Evolutionary conservation across 305 asterid species (phyloP).

Genomic region (Rubia peregrina): DNA sequence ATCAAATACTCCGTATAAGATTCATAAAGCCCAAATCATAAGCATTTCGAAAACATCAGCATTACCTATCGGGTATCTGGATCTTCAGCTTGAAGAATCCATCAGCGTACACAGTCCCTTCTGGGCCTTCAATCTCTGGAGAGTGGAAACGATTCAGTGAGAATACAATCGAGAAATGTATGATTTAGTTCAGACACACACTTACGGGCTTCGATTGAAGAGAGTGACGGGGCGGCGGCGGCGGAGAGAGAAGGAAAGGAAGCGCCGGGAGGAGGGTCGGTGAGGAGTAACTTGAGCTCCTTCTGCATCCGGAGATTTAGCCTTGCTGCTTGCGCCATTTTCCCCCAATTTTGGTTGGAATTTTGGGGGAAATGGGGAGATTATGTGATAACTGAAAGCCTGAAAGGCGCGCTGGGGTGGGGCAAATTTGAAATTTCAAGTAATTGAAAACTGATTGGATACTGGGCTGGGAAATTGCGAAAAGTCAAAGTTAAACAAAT

Average conservation of each 20-base stretch:
- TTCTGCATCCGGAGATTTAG: constrained; percentile 71
- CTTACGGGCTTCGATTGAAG: constrained; percentile 61
- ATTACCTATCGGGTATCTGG: constrained; percentile 71
- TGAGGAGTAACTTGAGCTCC: constrained; percentile 67
- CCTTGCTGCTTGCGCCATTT: constrained; percentile 73
- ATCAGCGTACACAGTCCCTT: constrained; percentile 61
- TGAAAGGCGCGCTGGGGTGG: background rate
- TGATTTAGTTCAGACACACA: background rate
- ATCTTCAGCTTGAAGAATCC: constrained; percentile 61
- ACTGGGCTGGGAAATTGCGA: background rate
- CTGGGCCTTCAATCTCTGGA: constrained; percentile 65
- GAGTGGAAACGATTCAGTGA: constrained; percentile 28
- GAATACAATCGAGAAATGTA: constrained; percentile 7
- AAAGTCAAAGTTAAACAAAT: background rate
- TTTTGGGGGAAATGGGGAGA: background rate
- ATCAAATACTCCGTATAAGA: background rate
- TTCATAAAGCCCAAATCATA: background rate
- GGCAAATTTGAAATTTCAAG: background rate
- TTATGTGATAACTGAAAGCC: background rate
- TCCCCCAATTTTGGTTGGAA: background rate
- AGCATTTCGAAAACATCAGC: background rate
- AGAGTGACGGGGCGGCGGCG: constrained; percentile 31
- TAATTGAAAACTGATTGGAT: background rate
- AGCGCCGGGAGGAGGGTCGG: constrained; percentile 77
- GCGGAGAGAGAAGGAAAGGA: constrained; percentile 58